Percentiles rank a stretch among this genome's conserved stretches.
Evolutionary conservation across 2,329 filamentous ascomycete genomes (phyloP).

Genomic region (Colletotrichum noveboracense): DNA sequence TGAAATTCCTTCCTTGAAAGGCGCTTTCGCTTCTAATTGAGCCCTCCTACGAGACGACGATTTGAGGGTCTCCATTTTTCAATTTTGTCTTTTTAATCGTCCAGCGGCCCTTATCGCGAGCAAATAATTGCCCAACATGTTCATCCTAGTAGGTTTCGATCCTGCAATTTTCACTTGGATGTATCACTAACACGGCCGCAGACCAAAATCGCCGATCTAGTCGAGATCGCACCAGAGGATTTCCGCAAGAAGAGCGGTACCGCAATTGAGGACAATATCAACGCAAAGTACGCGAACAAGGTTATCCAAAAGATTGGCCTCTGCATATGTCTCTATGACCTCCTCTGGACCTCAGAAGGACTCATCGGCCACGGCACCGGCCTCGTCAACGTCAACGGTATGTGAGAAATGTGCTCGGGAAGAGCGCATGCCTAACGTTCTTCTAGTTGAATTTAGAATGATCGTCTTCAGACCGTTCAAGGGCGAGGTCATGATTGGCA

Average conservation of each 20-base stretch:
- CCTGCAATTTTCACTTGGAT: background rate
- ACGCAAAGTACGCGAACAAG: constrained; percentile 95
- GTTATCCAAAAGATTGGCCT: constrained; percentile 94
- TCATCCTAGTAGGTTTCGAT: constrained; percentile 50
- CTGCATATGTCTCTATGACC: constrained; percentile 91
- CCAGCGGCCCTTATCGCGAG: background rate
- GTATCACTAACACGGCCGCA: constrained; percentile 39
- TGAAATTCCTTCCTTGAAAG: background rate
- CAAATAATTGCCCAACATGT: constrained; percentile 41
- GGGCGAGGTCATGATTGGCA: constrained; percentile 86
- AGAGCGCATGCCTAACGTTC: constrained; percentile 15
- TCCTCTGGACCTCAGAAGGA: constrained; percentile 88
- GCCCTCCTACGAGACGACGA: background rate
- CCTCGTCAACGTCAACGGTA: constrained; percentile 92
- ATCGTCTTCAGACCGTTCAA: constrained; percentile 96
- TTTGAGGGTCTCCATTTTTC: background rate
- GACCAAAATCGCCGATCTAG: constrained; percentile 94
- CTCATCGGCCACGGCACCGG: constrained; percentile 93
- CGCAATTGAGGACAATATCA: constrained; percentile 95
- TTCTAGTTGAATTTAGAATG: constrained; percentile 87
- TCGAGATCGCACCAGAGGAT: constrained; percentile 89
- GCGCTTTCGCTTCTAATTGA: background rate
- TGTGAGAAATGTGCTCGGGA: background rate
- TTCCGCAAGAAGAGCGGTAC: constrained; percentile 83
- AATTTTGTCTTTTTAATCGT: background rate